phyloP scores from a whole-genome alignment of 441 rosid genomes.

The Manihot esculenta region DNA sequence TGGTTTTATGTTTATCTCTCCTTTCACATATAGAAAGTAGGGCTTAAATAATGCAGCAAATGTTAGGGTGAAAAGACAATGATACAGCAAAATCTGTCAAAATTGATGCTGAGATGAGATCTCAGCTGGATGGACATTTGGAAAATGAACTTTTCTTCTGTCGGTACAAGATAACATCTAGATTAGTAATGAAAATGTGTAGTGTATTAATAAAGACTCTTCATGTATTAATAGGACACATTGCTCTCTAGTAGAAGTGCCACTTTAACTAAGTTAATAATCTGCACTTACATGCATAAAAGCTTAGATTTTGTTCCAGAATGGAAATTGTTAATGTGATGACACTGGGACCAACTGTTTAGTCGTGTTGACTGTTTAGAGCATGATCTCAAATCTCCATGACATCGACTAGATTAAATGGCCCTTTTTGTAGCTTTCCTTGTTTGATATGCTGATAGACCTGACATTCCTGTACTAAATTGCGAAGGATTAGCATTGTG shows the following conservation, averaged over 20 bases:
- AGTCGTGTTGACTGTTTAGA: constrained; percentile 1
- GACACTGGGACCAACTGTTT: not conserved
- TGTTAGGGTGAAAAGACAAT: not conserved
- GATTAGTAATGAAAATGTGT: not conserved
- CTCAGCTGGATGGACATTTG: not conserved
- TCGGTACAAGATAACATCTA: not conserved
- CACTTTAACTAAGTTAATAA: not conserved
- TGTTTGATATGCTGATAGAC: constrained; percentile 12
- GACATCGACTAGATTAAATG: not conserved
- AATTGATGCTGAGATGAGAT: not conserved
- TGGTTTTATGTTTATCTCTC: not conserved
- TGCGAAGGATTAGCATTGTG: not conserved
- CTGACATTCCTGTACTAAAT: not conserved
- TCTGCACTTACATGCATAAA: not conserved
- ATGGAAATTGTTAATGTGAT: not conserved
- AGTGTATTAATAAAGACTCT: not conserved
- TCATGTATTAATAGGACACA: not conserved
- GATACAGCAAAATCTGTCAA: not conserved
- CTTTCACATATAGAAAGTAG: not conserved
- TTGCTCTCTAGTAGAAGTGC: not conserved
- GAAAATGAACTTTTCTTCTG: not conserved
- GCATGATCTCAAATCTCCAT: not conserved
- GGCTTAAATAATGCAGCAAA: too few relatives aligned
- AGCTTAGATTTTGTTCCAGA: not conserved
- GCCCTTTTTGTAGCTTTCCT: not conserved